Base-by-base conservation (phyloP, 2,329 filamentous ascomycete genomes). In the Stachybotrys chartarum region DNA sequence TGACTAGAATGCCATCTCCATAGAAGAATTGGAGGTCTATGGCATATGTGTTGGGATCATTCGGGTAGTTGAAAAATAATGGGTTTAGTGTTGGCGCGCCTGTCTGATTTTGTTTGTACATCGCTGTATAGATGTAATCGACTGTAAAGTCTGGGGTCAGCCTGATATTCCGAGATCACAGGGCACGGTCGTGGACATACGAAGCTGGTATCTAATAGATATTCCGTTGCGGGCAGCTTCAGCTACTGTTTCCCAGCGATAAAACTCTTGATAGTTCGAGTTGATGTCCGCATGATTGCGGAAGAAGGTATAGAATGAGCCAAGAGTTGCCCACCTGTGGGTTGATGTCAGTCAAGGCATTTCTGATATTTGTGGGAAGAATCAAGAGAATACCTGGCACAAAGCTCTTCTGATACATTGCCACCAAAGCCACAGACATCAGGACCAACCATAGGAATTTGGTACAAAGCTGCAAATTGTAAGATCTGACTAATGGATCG, bases 391-490 rank as follows among this genome's bases (percentile, higher is more conserved):
- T 56, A 61, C 58, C 59, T 54, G 0, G 62, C 62, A 1, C 62
- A 64, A 1, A 64, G 62, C 0, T 59, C 63, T 32, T 64, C 62
- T 0, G 60, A 64, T 0, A 57, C 85, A 62, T 87, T 80, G 14
- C 75, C 78, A 11, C 76, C 85, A 64, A 88, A 95, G 0, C 90
- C 91, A 63, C 91, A 95, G 0, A 91, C 85, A 57, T 95, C 90
- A 3, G 82, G 78, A 12, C 86, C 86, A 0, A 82, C 82, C 78
- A 89, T 84, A 10, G 86, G 85, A 1, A 89, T 68, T 60, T 88
- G 85, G 70, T 85, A 89, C 56, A 89, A 76, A 6, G 83, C 75
- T 0, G 81, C 76, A 53, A 88, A 88, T 2, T 78, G 76, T 32
- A 87, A 68, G 70, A 85, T 80, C 63, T 78, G 75, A 1, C 78